phyloP scores from a whole-genome alignment of 2,329 filamentous ascomycete genomes.

The Daldinia eschscholtzii region DNA sequence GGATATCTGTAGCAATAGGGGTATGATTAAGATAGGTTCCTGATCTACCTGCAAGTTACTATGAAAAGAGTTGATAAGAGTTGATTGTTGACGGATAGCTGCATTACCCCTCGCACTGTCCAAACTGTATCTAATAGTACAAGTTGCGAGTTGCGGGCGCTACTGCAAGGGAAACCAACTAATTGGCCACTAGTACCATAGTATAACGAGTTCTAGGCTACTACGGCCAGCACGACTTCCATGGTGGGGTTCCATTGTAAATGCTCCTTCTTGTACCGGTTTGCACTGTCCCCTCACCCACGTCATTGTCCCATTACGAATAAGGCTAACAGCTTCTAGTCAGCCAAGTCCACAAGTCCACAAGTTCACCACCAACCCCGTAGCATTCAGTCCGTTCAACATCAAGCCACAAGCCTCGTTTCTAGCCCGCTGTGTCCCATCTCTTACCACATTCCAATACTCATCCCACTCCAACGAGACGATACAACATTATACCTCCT shows the following conservation, averaged over 20 bases:
- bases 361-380: not conserved
- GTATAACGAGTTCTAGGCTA: not conserved
- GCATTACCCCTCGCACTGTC: conserved; percentile 18
- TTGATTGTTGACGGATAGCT: not conserved
- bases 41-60: not conserved
- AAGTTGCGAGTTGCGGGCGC: conserved; percentile 15
- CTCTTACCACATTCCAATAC: conserved; percentile 3
- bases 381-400: conserved; percentile 2
- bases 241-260: conserved; percentile 7
- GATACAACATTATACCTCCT: not conserved
- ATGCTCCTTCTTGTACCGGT: conserved; percentile 19
- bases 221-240: not conserved
- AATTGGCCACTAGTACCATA: conserved; percentile 1
- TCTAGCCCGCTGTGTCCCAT: not conserved
- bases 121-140: conserved; percentile 25
- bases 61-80: not conserved
- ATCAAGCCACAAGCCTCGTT: conserved; percentile 28
- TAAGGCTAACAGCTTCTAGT: conserved; percentile 15
- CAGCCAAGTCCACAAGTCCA: not conserved
- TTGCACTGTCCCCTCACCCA: conserved; percentile 31
- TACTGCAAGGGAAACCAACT: conserved; percentile 14
- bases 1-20: not conserved
- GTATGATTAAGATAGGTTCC: conserved; percentile 1
- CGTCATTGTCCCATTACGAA: conserved; percentile 32
- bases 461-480: not conserved